Percentiles rank a stretch among this genome's conserved stretches.
These are phyloP conservation scores for Eutypella sp. DNA, from an alignment of 2,329 filamentous ascomycete genomes.

Conservation along the genomic window DNA sequence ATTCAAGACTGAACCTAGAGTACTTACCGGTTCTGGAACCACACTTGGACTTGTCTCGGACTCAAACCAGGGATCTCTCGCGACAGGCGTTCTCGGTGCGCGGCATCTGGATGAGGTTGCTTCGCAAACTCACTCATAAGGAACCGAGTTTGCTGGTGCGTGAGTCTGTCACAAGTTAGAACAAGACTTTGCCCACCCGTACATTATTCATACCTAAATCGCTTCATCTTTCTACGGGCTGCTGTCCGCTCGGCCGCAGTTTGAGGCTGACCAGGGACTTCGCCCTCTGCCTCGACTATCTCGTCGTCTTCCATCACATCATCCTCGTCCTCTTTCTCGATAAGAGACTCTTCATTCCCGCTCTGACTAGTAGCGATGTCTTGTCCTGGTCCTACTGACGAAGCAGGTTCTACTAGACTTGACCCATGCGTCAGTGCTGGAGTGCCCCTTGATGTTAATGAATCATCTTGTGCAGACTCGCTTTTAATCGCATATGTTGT, in stretches of 20 bases:
- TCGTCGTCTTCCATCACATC: constrained; percentile 51
- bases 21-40: constrained; percentile 92
- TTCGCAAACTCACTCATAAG: constrained; percentile 96
- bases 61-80: constrained; percentile 88
- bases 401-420: constrained; percentile 35
- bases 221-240: constrained; percentile 63
- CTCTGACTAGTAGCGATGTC: constrained; percentile 28
- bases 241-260: constrained; percentile 48
- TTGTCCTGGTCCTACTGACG: constrained; percentile 30
- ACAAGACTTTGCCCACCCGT: constrained; percentile 2
- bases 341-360: constrained; percentile 33
- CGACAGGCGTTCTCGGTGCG: constrained; percentile 80
- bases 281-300: constrained; percentile 45
- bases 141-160: constrained; percentile 94
- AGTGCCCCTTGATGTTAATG: constrained; percentile 34
- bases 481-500: constrained; percentile 33
- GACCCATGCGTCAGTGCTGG: constrained; percentile 34
- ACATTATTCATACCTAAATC: constrained; percentile 58
- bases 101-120: constrained; percentile 89
- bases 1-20: constrained; percentile 11
- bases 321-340: constrained; percentile 46
- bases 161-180: constrained; percentile 59
- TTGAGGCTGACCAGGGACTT: constrained; percentile 24
- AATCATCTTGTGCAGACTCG: constrained; percentile 35
- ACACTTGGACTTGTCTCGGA: constrained; percentile 91